Conservation (phyloP, 768 basidiomycete genomes). For the Hericium coralloides region DNA sequence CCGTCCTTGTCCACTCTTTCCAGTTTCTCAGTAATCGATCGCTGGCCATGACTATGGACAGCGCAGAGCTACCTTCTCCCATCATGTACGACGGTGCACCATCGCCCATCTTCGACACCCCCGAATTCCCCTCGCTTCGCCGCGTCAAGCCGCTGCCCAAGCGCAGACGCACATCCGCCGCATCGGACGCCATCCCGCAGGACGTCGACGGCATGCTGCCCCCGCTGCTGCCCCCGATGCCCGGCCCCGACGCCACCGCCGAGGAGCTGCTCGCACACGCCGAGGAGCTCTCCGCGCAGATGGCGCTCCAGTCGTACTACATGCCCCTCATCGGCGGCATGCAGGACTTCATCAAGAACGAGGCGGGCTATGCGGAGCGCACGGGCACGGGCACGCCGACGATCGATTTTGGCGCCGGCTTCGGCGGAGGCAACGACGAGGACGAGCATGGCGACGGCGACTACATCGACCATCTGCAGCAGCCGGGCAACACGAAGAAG, state of each 20-base stretch:
- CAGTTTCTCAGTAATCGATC: neutral
- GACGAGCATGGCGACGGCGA: slow-evolving; percentile 54
- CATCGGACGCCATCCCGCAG: neutral
- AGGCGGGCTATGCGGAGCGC: slow-evolving; percentile 9
- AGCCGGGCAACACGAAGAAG: slow-evolving; percentile 83
- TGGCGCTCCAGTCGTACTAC: slow-evolving; percentile 58
- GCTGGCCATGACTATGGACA: neutral
- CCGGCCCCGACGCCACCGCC: slow-evolving; percentile 38
- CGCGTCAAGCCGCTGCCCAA: slow-evolving; percentile 75
- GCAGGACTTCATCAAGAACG: slow-evolving; percentile 31
- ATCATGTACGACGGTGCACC: slow-evolving; percentile 15
- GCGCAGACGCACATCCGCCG: slow-evolving; percentile 46
- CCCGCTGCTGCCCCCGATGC: slow-evolving; percentile 22
- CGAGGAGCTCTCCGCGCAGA: slow-evolving; percentile 46
- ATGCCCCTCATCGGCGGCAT: slow-evolving; percentile 45
- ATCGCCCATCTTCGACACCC: slow-evolving; percentile 55
- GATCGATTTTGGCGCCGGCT: slow-evolving; percentile 18
- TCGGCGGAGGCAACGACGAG: slow-evolving; percentile 21
- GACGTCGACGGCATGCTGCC: slow-evolving; percentile 13
- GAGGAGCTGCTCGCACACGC: slow-evolving; percentile 52
- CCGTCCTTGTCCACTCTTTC: neutral
- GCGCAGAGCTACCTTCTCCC: neutral
- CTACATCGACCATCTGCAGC: slow-evolving; percentile 59
- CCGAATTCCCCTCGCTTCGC: slow-evolving; percentile 53
- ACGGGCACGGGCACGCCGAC: slow-evolving; percentile 7